These are phyloP conservation scores for Amaranthus palmeri DNA, from an alignment of 148 eudicot species.

Conservation along the genomic window DNA sequence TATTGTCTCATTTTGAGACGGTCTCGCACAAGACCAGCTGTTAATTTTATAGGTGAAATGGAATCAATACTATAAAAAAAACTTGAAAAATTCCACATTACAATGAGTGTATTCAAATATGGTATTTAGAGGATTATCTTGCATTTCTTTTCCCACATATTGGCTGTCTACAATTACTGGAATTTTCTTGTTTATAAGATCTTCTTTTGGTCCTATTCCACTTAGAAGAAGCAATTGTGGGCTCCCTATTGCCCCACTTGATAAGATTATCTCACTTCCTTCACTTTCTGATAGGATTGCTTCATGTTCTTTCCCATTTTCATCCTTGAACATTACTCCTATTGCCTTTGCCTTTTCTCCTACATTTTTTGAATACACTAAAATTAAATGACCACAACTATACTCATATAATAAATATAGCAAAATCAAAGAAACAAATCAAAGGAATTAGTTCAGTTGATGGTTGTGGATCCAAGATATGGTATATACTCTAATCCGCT, in stretches of 20 bases:
- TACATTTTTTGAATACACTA: conserved; percentile 10
- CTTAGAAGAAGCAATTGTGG: conserved; percentile 83
- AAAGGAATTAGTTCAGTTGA: no score
- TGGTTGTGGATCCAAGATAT: no score
- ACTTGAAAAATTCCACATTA: no score
- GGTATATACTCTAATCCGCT: no score
- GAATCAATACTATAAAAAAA: no score
- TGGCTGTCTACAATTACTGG: conserved; percentile 57
- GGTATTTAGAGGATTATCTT: conserved; percentile 79
- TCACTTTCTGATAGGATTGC: conserved; percentile 44
- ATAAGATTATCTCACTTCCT: conserved; percentile 67
- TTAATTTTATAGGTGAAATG: no score
- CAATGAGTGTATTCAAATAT: no score
- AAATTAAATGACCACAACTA: background rate
- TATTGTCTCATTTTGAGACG: no score
- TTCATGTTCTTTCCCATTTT: conserved; percentile 53
- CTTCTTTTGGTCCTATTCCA: conserved; percentile 80
- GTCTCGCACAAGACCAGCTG: no score
- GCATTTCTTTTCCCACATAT: conserved; percentile 75
- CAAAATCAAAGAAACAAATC: no score
- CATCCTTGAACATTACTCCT: conserved; percentile 88
- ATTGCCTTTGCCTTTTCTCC: conserved; percentile 61
- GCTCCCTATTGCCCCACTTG: conserved; percentile 89
- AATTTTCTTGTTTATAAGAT: conserved; percentile 57
- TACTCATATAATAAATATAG: no score